Evolutionary conservation across 2,329 filamentous ascomycete species (phyloP).

Genomic region (Cryphonectria carpinicola): DNA sequence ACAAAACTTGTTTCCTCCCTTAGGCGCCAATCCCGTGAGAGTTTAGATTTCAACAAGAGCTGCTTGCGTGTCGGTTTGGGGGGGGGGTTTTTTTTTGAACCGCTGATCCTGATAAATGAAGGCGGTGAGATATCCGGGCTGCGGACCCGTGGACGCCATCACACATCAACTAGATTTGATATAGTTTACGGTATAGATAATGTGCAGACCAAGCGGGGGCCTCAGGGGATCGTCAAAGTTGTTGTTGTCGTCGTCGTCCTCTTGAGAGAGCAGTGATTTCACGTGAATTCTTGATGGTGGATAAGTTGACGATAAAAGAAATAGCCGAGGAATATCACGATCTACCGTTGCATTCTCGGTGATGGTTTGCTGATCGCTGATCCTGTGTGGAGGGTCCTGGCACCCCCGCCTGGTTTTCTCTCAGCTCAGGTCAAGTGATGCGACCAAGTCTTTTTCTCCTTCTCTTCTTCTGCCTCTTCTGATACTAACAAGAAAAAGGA

Average conservation of each 20-base stretch:
- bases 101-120: not conserved
- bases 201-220: too few relatives aligned
- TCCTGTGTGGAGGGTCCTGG: not conserved
- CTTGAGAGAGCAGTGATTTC: not conserved
- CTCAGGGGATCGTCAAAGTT: not conserved
- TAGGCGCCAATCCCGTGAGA: not conserved
- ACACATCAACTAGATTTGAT: too few relatives aligned
- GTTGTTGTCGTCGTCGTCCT: not conserved
- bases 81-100: not conserved
- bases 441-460: not conserved
- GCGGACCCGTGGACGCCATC: not conserved
- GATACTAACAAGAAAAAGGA: too few relatives aligned
- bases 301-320: not conserved
- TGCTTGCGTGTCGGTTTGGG: not conserved
- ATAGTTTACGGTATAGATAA: not conserved
- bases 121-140: not conserved
- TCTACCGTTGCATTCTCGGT: not conserved
- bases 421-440: not conserved
- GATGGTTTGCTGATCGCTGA: not conserved
- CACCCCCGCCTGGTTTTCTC: not conserved
- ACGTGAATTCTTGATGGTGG: not conserved
- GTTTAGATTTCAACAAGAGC: not conserved
- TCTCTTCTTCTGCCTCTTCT: too few relatives aligned
- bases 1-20: not conserved
- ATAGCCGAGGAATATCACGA: slow-evolving; percentile 1